Evolutionary conservation across 208 protist species (phyloP).

Genomic region (Leptomonas pyrrhocoris): DNA sequence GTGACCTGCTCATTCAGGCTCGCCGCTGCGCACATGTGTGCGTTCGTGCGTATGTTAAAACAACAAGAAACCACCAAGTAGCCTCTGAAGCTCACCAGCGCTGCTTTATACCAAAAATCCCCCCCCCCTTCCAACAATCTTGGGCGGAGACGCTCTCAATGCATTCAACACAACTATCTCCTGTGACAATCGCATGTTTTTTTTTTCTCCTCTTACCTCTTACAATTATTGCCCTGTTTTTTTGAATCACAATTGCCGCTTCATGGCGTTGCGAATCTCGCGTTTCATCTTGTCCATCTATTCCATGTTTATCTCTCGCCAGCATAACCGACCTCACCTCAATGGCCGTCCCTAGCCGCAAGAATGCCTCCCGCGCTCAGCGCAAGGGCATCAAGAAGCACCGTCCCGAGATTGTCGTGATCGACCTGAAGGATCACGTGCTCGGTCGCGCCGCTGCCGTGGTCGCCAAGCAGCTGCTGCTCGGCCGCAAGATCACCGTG

Average conservation of each 20-base stretch:
- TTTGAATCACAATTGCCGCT: no score
- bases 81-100: no score
- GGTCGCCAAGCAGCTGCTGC: slow-evolving; percentile 97
- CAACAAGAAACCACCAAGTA: no score
- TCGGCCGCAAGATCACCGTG: slow-evolving; percentile 96
- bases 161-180: no score
- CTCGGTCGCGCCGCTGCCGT: slow-evolving; percentile 97
- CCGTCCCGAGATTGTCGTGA: slow-evolving; percentile 91
- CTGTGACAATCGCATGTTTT: no score
- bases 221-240: background rate
- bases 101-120: no score
- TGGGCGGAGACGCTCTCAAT: no score
- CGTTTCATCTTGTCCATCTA: background rate
- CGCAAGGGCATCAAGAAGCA: slow-evolving; percentile 83
- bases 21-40: no score
- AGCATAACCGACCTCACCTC: slow-evolving; percentile 13
- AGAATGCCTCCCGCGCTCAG: slow-evolving; percentile 56
- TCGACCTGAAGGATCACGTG: slow-evolving; percentile 98
- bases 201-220: slow-evolving; percentile 5
- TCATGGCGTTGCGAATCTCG: background rate
- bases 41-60: no score
- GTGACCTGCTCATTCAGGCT: no score
- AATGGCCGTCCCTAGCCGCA: slow-evolving; percentile 79
- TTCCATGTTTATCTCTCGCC: background rate
- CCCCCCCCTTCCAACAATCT: no score